Conservation (phyloP, 2,329 filamentous ascomycete genomes). For the Sclerotinia minor region DNA sequence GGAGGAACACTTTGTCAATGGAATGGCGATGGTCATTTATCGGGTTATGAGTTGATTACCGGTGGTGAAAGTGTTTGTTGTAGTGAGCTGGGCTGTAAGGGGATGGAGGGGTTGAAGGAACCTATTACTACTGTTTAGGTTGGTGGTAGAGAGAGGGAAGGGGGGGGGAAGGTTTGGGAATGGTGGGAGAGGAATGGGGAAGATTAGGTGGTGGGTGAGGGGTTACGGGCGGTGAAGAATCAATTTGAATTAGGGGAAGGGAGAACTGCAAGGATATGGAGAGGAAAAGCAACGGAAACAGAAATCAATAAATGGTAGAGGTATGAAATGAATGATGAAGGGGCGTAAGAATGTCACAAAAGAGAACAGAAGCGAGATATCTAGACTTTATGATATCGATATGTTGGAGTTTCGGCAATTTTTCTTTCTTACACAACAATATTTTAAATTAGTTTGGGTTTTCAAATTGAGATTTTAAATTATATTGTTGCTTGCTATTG, state of each 20-base stretch:
- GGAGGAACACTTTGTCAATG: constrained; percentile 4
- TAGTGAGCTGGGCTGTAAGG: neutral
- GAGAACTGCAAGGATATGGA: neutral
- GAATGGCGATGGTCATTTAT: constrained; percentile 15
- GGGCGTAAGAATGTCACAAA: no score
- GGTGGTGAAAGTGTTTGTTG: constrained; percentile 17
- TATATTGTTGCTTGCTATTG: neutral
- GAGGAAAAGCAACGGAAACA: no score
- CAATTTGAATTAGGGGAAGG: neutral
- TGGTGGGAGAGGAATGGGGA: no score
- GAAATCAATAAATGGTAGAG: no score
- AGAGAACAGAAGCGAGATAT: neutral
- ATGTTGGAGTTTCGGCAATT: neutral
- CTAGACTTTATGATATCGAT: neutral
- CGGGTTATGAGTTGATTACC: neutral
- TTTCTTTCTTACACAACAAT: neutral
- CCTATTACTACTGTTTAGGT: constrained; percentile 16
- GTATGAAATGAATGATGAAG: neutral
- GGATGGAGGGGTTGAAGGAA: constrained; percentile 9
- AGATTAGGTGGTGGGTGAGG: no score
- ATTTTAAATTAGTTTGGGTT: neutral
- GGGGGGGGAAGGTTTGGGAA: no score
- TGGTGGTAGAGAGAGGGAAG: neutral
- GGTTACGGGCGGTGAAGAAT: neutral
- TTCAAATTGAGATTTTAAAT: neutral